Conservation (phyloP, 2,329 filamentous ascomycete species). For the Fusarium phyllophilum region DNA sequence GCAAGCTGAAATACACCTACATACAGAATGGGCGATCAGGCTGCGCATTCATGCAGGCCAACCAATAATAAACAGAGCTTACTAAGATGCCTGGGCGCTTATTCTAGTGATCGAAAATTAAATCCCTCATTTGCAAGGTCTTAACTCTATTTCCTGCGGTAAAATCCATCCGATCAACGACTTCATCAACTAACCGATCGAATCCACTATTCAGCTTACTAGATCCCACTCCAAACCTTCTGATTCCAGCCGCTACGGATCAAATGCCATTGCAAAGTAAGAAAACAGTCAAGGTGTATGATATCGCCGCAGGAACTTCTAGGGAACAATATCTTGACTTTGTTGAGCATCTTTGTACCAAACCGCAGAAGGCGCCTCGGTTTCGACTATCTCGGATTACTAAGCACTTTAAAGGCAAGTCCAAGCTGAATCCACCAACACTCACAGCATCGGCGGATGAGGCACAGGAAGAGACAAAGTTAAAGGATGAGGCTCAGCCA, state of each 20-base stretch:
- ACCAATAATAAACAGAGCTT: background rate
- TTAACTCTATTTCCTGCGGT: background rate
- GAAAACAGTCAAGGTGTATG: background rate
- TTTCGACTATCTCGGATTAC: accelerated
- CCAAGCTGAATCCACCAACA: too few species aligned
- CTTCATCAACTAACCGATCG: too few species aligned
- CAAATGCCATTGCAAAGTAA: background rate
- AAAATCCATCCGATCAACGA: accelerated
- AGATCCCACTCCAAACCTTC: background rate
- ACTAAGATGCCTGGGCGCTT: background rate
- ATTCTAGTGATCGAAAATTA: background rate
- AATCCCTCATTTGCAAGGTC: background rate
- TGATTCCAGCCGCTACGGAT: too few species aligned
- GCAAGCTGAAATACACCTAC: background rate
- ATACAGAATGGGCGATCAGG: background rate
- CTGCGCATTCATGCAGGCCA: background rate
- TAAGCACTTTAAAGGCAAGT: accelerated
- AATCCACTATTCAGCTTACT: background rate
- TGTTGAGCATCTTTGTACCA: background rate
- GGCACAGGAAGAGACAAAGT: too few species aligned
- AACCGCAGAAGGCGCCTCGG: accelerated
- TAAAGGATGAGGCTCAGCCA: too few species aligned
- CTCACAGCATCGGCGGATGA: too few species aligned
- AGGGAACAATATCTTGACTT: background rate
- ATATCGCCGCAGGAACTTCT: background rate